Evolutionary conservation across 192 early-diverging fungal genomes (phyloP), one percentile per base, ranked within the genome.

Genomic region (Cetraspora pellucida): DNA sequence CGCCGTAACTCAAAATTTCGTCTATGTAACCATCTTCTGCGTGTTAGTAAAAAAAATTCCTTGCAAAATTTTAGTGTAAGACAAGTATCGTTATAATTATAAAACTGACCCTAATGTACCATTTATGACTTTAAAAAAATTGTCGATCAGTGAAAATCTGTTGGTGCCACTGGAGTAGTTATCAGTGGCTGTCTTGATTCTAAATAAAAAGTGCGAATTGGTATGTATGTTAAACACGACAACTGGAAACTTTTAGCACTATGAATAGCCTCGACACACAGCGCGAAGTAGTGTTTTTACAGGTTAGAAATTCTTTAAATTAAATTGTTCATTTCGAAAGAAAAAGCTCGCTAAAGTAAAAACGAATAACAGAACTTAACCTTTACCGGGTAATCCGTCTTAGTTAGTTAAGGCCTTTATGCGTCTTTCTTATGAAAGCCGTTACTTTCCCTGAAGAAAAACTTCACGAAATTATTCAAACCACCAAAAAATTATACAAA

Each of bases 351-450:
- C 43, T 31, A 30, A n/a, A 44, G 43, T 37, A 23, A 50, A 14
- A 28, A 23, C 28, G 25, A 61, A 27, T 25, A n/a, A 37, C 60
- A 63, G 25, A 16, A 3, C 10, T 67, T 70, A 28, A 46, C 21
- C 25, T 46, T 70, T 25, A 23, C 19, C 57, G 52, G 30, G 31
- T 25, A 50, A 70, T 31, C 0, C 37, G 37, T 21, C 10, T 28
- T 28, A n/a, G 2, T 43, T 23, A 79, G 59, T 58, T 79, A n/a
- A 79, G 46, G 57, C 72, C 78, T 37, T 31, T 64, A 64, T 79
- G 78, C 43, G 72, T 75, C 16, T 65, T 43, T 1, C 49, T 79
- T 13, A 19, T 75, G 31, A 45, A 72, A 63, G 14, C 72, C 1
- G 30, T 21, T 10, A 25, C 58, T 6, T n/a, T 75, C 4, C 44